Evolutionary conservation across 2,329 filamentous ascomycete genomes (phyloP).

Genomic region (Leptographium wingfieldii): DNA sequence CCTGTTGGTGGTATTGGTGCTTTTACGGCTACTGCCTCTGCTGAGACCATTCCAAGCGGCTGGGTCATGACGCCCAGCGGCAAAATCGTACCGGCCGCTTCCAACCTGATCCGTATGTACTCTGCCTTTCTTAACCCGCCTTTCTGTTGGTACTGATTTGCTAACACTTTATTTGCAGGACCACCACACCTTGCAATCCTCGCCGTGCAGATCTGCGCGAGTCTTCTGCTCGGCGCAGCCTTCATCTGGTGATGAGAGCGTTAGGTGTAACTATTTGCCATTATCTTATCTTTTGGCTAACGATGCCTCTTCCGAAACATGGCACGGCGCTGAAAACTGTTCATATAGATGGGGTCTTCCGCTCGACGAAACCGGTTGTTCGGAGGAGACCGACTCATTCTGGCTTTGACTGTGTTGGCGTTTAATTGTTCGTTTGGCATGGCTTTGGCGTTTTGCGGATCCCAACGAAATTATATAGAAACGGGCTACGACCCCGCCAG

Average conservation of each 20-base stretch:
- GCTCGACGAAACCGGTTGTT: too few species aligned
- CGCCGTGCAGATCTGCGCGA: conserved; percentile 34
- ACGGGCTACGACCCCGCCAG: too few species aligned
- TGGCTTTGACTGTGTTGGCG: too few species aligned
- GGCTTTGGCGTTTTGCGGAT: not conserved
- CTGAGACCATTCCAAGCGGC: conserved; percentile 53
- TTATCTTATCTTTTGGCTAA: not conserved
- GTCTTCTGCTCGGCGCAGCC: conserved; percentile 16
- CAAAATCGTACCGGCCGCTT: conserved; percentile 63
- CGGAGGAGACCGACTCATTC: too few species aligned
- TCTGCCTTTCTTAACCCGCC: not conserved
- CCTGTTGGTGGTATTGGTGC: conserved; percentile 57
- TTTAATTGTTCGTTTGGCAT: too few species aligned
- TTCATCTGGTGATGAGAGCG: conserved; percentile 1
- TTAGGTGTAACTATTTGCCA: too few species aligned
- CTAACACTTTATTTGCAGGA: conserved; percentile 12
- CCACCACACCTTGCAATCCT: conserved; percentile 33
- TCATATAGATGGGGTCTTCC: not conserved
- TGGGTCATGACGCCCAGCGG: conserved; percentile 71
- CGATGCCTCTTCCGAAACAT: not conserved
- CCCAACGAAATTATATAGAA: not conserved
- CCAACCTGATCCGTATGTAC: conserved; percentile 40
- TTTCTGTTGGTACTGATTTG: not conserved
- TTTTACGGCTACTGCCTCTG: conserved; percentile 36
- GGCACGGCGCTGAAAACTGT: not conserved